Evolutionary conservation across 257 asterid species (phyloP).

Genomic region (Solanum okadae): DNA sequence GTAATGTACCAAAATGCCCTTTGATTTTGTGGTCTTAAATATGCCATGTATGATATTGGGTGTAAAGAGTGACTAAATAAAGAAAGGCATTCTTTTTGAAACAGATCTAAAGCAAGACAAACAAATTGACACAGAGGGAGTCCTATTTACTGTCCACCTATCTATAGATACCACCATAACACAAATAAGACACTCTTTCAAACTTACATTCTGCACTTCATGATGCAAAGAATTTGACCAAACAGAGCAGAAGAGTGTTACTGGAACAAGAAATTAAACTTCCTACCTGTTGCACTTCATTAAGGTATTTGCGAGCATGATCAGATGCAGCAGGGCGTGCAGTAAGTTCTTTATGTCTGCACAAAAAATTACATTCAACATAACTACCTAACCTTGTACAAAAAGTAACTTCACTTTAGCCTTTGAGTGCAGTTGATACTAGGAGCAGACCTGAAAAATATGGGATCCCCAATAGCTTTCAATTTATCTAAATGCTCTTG

Average conservation of each 20-base stretch:
- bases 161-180: not conserved
- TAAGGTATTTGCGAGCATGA: conserved; percentile 56
- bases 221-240: not conserved
- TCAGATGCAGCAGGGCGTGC: conserved; percentile 89
- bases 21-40: not conserved
- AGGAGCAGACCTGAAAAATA: conserved; percentile 64
- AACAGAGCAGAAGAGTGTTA: not conserved
- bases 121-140: not conserved
- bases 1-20: not conserved
- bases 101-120: not conserved
- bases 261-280: not conserved
- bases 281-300: conserved; percentile 63
- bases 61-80: not conserved
- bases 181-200: not conserved
- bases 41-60: not conserved
- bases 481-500: conserved; percentile 66
- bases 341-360: conserved; percentile 72
- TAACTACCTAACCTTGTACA: not conserved
- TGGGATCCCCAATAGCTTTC: conserved; percentile 91
- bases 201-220: not conserved
- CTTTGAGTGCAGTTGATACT: conserved; percentile 1
- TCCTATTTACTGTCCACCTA: not conserved
- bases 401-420: not conserved
- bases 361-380: conserved; percentile 1
- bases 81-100: not conserved